Evolutionary conservation across 192 early-diverging fungal genomes (phyloP), one percentile per base, ranked within the genome.

Genomic region (Rhizoclosmatium globosum): DNA sequence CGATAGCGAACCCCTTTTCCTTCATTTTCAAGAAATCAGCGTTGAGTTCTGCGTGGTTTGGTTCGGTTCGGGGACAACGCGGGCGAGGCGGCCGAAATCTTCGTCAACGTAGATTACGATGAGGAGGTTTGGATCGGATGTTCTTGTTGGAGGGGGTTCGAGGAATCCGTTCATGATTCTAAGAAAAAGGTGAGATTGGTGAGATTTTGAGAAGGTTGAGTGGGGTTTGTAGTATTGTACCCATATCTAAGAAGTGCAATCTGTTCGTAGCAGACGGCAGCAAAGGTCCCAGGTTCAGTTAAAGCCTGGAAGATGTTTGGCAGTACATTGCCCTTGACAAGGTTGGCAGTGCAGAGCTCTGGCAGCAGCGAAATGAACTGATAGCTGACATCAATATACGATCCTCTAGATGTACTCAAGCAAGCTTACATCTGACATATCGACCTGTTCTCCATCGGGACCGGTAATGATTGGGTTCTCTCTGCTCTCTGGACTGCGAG

Each of bases 311-410:
- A 47, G 9, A 68, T 68, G 15, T 31, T 45, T 9, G 43, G 39
- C 17, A 68, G 46, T 9, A 13, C 11, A 11, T 45, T 41, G 46
- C 21, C 66, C 19, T 42, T 47, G 46, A 47, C 43, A 9, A 68
- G 21, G 13, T 46, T 68, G 0, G 43, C 46, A 21, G 46, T 31
- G 7, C 23, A 68, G 6, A 68, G 21, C 9, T 68, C 66, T 11
- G 66, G 66, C 6, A 68, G 43, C 39, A 68, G 15, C 3, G 66
- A n/a, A 68, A 42, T 42, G 21, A 68, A 68, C 66, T 68, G 66
- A 7, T 62, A 39, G 21, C 38, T 21, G 21, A 23, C 21, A 21
- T 62, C 9, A 21, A 62, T 39, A 62, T 7, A 62, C 9, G 11
- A 62, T 23, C 23, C 19, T 6, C 6, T 23, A 21, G 1, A 0